phyloP scores from a whole-genome alignment of 495 filamentous ascomycete genomes.

The Barbatosphaeria neglecta region DNA sequence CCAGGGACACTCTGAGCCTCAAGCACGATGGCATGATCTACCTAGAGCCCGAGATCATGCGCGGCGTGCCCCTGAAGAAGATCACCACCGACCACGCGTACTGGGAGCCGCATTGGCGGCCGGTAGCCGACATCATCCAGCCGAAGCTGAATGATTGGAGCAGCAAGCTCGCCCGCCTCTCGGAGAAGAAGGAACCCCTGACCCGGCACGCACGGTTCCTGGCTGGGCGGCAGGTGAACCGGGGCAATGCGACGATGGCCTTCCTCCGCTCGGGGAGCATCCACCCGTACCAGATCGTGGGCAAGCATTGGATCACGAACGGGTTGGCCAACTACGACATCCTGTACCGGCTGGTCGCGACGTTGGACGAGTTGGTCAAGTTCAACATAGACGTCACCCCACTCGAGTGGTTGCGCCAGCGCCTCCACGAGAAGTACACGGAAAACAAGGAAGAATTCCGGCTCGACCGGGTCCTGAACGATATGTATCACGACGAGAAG shows the following conservation, averaged over 20 bases:
- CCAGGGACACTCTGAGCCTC: constrained; percentile 19
- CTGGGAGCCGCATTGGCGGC: constrained; percentile 33
- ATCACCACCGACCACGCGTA: constrained; percentile 29
- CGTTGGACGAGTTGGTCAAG: constrained; percentile 33
- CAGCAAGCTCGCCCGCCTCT: constrained; percentile 17
- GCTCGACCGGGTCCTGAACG: constrained; percentile 23
- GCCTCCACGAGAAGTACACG: constrained; percentile 25
- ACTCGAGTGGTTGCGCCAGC: constrained; percentile 36
- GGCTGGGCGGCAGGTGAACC: constrained; percentile 33
- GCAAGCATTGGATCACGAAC: constrained; percentile 26
- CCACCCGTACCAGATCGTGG: constrained; percentile 37
- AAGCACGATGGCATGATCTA: constrained; percentile 26
- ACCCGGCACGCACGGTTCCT: constrained; percentile 28
- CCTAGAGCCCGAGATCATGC: constrained; percentile 27
- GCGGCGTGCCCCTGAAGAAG: constrained; percentile 31
- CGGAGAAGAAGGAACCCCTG: constrained; percentile 4
- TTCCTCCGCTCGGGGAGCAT: constrained; percentile 30
- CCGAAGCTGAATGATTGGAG: constrained; percentile 23
- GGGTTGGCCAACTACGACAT: constrained; percentile 35
- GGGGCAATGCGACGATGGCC: constrained; percentile 28
- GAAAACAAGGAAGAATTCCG: constrained; percentile 29
- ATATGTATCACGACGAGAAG: constrained; percentile 34
- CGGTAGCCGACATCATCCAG: constrained; percentile 18
- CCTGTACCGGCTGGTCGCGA: constrained; percentile 32
- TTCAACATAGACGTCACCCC: constrained; percentile 32